Base-by-base conservation (phyloP, 352 stramenopile genomes). In the Thalassiosira mediterranea region DNA sequence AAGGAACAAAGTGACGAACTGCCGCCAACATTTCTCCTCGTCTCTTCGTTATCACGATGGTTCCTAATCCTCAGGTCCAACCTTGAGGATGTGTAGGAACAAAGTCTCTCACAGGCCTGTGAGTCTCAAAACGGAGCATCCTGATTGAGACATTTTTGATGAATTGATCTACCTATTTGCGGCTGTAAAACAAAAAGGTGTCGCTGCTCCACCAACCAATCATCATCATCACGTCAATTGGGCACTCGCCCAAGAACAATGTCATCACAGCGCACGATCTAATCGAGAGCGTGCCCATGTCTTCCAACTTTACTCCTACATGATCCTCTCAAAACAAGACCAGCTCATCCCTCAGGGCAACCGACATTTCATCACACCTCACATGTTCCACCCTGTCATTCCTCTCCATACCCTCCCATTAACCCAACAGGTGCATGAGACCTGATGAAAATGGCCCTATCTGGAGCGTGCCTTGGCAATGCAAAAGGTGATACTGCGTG, bases 151-250 rank as follows among this genome's bases (percentile, higher is more conserved):
- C 49, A 19, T 59, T 59, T 11, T 59, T 5, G 28, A 11, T 59
- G 49, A 59, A 59, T 59, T 59, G 49, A 8, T 59, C 19, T 4
- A 59, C 49, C 34, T 59, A 23, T 34, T 59, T 59, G 4, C 49
- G 49, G 46, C 52, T 72, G 49, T 72, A 64, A 3, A 13, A 17
- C 2, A 72, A 17, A 31, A 72, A 72, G 31, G 62, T 48, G 23
- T 47, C 47, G n/a, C n/a, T 52, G 10, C 26, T 53, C 62, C 62
- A 72, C 4, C 62, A 19, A 23, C 62, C 62, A 34, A 64, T 23
- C 19, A 72, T 48, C 62, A 64, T 72, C 5, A 72, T 72, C 15
- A 34, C 48, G 48, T 26, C 40, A 23, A 72, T 32, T 23, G 47
- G 48, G 25, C 13, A 47, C 11, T 72, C 29, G 48, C 34, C 62